Evolutionary conservation across 2,329 filamentous ascomycete species (phyloP).

Genomic region (Albifimbria verrucaria): DNA sequence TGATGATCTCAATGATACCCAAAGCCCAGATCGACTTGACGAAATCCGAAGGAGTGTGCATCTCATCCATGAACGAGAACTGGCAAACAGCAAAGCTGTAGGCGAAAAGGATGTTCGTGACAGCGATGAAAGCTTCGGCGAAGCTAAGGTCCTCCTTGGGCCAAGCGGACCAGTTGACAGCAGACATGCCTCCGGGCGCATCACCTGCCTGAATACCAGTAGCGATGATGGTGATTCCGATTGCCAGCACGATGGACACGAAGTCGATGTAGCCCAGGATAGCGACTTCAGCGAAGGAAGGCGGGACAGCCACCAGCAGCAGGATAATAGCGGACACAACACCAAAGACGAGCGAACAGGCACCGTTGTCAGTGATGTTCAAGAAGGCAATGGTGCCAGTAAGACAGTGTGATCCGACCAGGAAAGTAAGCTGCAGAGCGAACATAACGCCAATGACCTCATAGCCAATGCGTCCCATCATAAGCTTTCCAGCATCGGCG

Average conservation of each 20-base stretch:
- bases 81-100: constrained; percentile 1
- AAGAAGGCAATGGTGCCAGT: constrained; percentile 63
- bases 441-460: constrained; percentile 55
- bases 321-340: constrained; percentile 32
- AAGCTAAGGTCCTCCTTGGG: constrained; percentile 35
- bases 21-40: constrained; percentile 50
- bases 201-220: constrained; percentile 41
- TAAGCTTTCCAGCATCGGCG: constrained; percentile 57
- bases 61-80: constrained; percentile 4
- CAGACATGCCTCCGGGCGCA: constrained; percentile 7
- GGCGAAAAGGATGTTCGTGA: constrained; percentile 58
- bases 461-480: constrained; percentile 52
- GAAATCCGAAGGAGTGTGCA: constrained; percentile 27
- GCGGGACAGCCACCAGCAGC: constrained; percentile 32
- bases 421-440: constrained; percentile 59
- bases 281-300: constrained; percentile 34
- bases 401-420: constrained; percentile 62
- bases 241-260: constrained; percentile 53
- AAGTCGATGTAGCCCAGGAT: constrained; percentile 31
- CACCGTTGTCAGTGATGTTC: constrained; percentile 50
- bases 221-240: constrained; percentile 58
- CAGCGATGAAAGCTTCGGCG: constrained; percentile 48
- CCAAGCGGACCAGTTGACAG: constrained; percentile 28
- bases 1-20: constrained; percentile 50
- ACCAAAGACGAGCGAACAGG: constrained; percentile 31